Base-by-base conservation (phyloP, 768 basidiomycete genomes). In the Suillus bovinus region DNA sequence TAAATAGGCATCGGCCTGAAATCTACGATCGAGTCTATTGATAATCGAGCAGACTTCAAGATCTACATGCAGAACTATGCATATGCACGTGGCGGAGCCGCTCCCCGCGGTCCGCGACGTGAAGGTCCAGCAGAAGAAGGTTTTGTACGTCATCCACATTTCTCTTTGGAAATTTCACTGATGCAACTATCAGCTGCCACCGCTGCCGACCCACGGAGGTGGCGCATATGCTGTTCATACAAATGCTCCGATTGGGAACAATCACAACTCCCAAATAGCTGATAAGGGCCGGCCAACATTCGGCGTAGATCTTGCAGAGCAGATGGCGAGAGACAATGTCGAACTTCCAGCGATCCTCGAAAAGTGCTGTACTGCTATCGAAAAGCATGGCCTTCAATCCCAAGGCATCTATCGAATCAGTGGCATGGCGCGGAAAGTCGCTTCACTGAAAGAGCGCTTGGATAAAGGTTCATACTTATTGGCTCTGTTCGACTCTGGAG, bases 51-150 rank as follows among this genome's bases (percentile, higher is more conserved):
- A 39, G 97, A 99, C 76, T 99, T 99, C 79, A 96, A 91, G 78
- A 86, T 84, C 9, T 99, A 90, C 72, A 98, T 99, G 96, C 94
- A 97, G 72, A 94, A 97, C 72, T 99, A 96, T 71, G 89, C 92
- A 0, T 94, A 96, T 70, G 94, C 94, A 33, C 90, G 91, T 63
- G 91, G 89, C 13, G 79, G 82, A 55, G 76, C 72, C 42, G 78
- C 79, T 33, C 74, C 77, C 16, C 81, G 87, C 42, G 93, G 91
- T n/a, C 93, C 92, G 33, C 82, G 91, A 63, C 81, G 95, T 64
- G 93, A 97, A 67, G 96, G 93, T 4, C 94, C 94, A 4, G 80
- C 84, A 58, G 93, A 98, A 59, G 94, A 97, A 72, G 94, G 94
- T 44, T 97, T 94, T 79, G 96, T 98, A 73, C 74, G 94, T 84